phyloP scores from a whole-genome alignment of 768 basidiomycete genomes.

The Termitomyces sp. region DNA sequence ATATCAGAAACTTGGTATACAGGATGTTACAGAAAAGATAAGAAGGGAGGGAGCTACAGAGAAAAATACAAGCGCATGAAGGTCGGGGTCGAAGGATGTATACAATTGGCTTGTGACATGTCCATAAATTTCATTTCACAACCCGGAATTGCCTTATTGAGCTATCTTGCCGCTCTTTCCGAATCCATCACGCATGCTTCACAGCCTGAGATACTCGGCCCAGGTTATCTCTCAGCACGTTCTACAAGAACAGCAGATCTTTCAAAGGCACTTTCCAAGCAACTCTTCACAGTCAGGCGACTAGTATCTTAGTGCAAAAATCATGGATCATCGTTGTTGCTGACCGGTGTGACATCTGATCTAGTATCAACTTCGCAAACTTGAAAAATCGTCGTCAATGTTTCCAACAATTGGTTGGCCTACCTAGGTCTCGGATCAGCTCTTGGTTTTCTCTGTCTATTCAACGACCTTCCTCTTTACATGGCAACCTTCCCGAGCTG shows the following conservation, averaged over 20 bases:
- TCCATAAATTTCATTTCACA: conserved; percentile 15
- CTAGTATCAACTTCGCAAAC: not conserved
- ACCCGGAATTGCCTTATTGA: conserved; percentile 17
- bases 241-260: not conserved
- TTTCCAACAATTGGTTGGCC: not conserved
- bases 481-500: not conserved
- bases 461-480: not conserved
- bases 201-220: not conserved
- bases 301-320: not conserved
- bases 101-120: conserved; percentile 17
- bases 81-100: conserved; percentile 15
- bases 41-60: conserved; percentile 11
- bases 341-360: not conserved
- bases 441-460: not conserved
- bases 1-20: conserved; percentile 13
- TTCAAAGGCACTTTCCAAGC: not conserved
- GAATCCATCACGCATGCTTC: conserved; percentile 4
- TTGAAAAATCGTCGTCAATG: not conserved
- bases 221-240: not conserved
- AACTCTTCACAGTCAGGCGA: not conserved
- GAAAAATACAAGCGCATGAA: conserved; percentile 22
- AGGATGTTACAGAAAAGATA: conserved; percentile 12
- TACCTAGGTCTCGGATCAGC: not conserved
- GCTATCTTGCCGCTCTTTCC: conserved; percentile 12
- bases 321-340: not conserved